Base-by-base conservation (phyloP, 2,329 filamentous ascomycete species). In the Exophiala viscosa region DNA sequence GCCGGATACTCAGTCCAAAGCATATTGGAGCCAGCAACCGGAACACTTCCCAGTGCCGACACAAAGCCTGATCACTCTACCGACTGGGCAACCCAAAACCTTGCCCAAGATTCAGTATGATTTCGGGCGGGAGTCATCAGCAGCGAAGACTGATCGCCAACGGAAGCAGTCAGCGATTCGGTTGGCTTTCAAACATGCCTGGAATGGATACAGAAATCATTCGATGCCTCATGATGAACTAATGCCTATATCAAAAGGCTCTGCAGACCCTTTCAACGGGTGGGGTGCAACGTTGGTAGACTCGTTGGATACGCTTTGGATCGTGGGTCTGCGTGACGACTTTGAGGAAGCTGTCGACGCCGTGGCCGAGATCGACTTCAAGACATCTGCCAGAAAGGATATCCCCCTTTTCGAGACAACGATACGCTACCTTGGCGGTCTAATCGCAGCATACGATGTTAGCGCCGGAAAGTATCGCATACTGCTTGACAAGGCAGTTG, bases 351-450 rank as follows among this genome's bases (percentile, higher is more conserved):
- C 89, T 1, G 82, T 88, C 40, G 77, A 81, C 46, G 83, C 79
- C 3, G 82, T 91, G 17, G 77, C 77, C 51, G 70, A 80, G 5
- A 92, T 96, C 52, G 90, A 96, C 69, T 96, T 96, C 63, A 93
- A 88, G 2, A 86, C 81, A 9, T 85, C 82, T 23, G 69, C 75
- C 11, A 76, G 84, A 44, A 67, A 71, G 34, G 81, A 87, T 43
- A 93, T 96, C 41, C 90, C 90, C n/a, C 78, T 95, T 6, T 96
- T 96, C 62, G 91, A 96, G 70, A 95, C 90, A 0, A 88, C 85
- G 9, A 96, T 97, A 65, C 83, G 92, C 46, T 96, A 96, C 64
- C 77, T 97, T 3, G 92, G 92, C 31, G 92, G 92, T 1, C 74
- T 97, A 39, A 66, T 96, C 38, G 84, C 84, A 35, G 91, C 91